Evolutionary conservation across 345 rosid species (phyloP).

Genomic region (Eucalyptus microcorys): DNA sequence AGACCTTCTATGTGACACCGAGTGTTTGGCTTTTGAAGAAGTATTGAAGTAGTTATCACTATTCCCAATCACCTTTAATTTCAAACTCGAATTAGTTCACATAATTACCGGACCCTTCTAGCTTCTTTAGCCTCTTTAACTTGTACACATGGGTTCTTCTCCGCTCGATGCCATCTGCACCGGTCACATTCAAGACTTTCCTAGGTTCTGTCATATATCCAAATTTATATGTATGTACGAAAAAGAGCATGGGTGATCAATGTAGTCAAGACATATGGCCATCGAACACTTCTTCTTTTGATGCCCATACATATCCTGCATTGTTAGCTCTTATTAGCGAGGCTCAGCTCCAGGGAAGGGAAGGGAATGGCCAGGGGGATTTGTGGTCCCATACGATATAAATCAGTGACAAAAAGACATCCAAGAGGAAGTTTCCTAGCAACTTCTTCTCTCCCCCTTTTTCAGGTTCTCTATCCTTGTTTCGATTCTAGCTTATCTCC

Average conservation of each 20-base stretch:
- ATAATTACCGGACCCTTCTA: not conserved
- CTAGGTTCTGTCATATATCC: not conserved
- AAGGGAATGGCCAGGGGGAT: not conserved
- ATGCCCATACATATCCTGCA: not conserved
- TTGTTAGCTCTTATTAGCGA: not conserved
- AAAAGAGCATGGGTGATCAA: not conserved
- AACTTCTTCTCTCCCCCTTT: not conserved
- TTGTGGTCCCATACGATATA: not conserved
- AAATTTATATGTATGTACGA: not conserved
- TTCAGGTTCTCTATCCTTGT: not conserved
- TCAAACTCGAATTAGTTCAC: not conserved
- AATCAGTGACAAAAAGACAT: not conserved
- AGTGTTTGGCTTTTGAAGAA: not conserved
- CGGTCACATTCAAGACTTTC: not conserved
- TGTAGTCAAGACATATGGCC: not conserved
- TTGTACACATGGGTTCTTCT: not conserved
- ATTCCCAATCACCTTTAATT: not conserved
- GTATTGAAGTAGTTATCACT: rapidly evolving
- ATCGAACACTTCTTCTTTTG: not conserved
- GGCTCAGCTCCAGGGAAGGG: not conserved
- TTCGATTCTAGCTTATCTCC: not conserved
- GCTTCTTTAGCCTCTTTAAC: not conserved
- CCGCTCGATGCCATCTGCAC: not conserved
- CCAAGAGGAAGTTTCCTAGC: not conserved
- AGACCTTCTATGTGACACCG: rapidly evolving